Evolutionary conservation across 768 basidiomycete species (phyloP), one percentile per base, ranked within the genome.

Genomic region (Mycena albidolilacea): DNA sequence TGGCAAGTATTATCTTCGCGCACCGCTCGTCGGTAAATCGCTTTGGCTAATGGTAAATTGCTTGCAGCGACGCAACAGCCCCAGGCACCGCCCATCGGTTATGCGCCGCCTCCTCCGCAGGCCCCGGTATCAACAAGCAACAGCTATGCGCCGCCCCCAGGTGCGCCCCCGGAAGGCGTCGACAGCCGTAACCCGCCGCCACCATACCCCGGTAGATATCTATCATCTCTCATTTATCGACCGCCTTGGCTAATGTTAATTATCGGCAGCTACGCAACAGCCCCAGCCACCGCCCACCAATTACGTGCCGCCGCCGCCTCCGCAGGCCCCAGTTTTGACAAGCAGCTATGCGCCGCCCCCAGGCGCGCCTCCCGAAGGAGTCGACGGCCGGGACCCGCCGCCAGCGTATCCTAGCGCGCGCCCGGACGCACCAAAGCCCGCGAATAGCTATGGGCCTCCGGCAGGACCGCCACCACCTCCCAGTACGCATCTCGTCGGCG

Each of bases 281-380:
- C 41, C 41, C 9, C 10, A 43, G 41, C 41, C 41, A 43, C 15
- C n/a, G n/a, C 50, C n/a, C 7, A 37, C 57, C 37, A 30, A n/a
- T n/a, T 41, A 60, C 37, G 30, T 43, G 19, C 41, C 55, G n/a
- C 41, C 41, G n/a, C 39, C 67, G 21, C n/a, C 23, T 37, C 19
- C 39, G 55, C n/a, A n/a, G 30, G 30, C 30, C 1, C 7, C 7
- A 30, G 14, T 15, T 12, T 48, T 54, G 35, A 30, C 11, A 5
- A 17, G 30, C 30, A 72, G 41, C 55, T 75, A 75, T 30, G 41
- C 41, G 41, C 41, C 41, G 41, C 41, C 41, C 41, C 41, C 41
- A 43, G 41, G 41, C 41, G 10, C 41, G 14, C 41, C 9, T 7
- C 41, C 41, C 41, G 41, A 10, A 6, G 41, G 41, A 14, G 10